Conservation (phyloP, 1,139 yeast genomes). For the Magnusiomyces paraingens region DNA sequence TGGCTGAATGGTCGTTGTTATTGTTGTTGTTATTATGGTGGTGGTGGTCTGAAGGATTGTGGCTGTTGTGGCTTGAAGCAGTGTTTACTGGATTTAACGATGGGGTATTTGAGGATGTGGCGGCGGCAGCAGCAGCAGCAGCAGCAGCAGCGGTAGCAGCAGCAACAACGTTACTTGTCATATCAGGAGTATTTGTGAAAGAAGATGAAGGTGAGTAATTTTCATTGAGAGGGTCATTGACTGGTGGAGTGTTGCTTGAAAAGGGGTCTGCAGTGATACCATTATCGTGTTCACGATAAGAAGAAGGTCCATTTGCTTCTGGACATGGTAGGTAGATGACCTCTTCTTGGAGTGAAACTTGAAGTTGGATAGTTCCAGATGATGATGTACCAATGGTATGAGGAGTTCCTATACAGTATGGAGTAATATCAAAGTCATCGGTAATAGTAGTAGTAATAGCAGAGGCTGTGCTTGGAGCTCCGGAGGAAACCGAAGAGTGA, state of each 20-base stretch:
- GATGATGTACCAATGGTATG: constrained; percentile 30
- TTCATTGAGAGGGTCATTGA: constrained; percentile 3
- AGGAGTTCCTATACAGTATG: constrained; percentile 32
- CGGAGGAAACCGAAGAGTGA: neutral
- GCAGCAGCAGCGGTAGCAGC: too few species aligned
- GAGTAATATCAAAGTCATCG: constrained; percentile 17
- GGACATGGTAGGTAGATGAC: constrained; percentile 28
- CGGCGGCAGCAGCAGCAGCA: too few species aligned
- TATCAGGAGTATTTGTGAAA: neutral
- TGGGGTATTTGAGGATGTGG: neutral
- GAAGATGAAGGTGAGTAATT: constrained; percentile 2
- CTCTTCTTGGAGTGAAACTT: constrained; percentile 32
- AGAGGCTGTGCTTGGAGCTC: neutral
- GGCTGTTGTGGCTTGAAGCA: neutral
- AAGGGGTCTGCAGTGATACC: constrained; percentile 6
- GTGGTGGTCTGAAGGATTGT: neutral
- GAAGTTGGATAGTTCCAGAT: constrained; percentile 30
- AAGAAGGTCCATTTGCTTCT: constrained; percentile 18
- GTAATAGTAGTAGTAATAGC: neutral
- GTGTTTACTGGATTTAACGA: neutral
- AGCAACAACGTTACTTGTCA: neutral
- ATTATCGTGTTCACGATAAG: constrained; percentile 22
- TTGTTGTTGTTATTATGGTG: neutral
- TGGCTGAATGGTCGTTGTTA: neutral
- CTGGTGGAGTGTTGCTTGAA: neutral